These are phyloP conservation scores for Tanacetum coccineum DNA, from an alignment of 129 eudicot species.

Conservation along the genomic window DNA sequence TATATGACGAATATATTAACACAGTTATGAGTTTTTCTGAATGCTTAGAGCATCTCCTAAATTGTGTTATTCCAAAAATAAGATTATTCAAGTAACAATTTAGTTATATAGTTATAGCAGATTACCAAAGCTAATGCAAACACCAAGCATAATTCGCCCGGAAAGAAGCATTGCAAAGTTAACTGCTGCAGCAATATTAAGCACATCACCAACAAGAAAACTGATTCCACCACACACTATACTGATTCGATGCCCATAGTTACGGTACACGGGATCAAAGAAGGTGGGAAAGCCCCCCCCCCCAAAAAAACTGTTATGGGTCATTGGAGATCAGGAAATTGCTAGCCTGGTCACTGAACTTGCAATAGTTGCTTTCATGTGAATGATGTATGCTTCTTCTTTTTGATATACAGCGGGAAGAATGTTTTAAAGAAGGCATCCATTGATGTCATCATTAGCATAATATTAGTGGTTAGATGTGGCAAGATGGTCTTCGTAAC, in stretches of 20 bases:
- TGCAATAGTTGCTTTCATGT: slow-evolving; percentile 77
- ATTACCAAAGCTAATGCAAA: slow-evolving; percentile 85
- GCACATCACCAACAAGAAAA: slow-evolving; percentile 61
- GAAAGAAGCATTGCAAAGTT: slow-evolving; percentile 73
- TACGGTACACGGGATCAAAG: no score
- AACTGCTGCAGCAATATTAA: slow-evolving; percentile 61
- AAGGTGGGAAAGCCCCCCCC: no score
- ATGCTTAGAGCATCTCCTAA: no score
- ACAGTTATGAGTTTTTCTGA: no score
- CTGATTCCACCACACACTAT: slow-evolving; percentile 65
- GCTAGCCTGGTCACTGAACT: slow-evolving; percentile 78
- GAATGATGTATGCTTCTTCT: slow-evolving; percentile 56
- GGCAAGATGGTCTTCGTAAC: not conserved
- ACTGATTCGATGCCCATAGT: slow-evolving; percentile 65
- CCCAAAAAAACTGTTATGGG: slow-evolving; percentile 67
- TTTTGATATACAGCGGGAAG: slow-evolving; percentile 52
- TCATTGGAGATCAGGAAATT: slow-evolving; percentile 69
- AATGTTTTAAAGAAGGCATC: slow-evolving; percentile 64
- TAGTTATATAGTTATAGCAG: not conserved
- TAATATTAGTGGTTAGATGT: not conserved
- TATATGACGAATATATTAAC: no score
- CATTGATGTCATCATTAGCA: slow-evolving; percentile 55
- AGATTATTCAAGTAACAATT: no score
- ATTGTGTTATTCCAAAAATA: no score
- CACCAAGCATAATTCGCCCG: slow-evolving; percentile 86